Evolutionary conservation across 108 stramenopile species (phyloP).

Genomic region (Bacterosira constricta): DNA sequence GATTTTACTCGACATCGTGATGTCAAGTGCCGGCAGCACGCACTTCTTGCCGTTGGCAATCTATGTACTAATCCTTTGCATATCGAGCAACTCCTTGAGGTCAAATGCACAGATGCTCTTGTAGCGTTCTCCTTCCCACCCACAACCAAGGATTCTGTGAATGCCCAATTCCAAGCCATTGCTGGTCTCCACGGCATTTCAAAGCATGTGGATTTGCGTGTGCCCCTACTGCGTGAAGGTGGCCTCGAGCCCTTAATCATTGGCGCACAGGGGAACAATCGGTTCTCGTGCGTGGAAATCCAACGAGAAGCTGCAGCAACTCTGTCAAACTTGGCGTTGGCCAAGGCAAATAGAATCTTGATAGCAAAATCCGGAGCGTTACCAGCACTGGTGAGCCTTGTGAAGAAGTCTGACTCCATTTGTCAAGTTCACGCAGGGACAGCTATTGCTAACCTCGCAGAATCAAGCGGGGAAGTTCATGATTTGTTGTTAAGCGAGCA

Average conservation of each 20-base stretch:
- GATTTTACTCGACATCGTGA: constrained; percentile 73
- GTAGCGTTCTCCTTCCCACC: constrained; percentile 80
- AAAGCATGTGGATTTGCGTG: constrained; percentile 64
- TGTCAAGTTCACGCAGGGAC: constrained; percentile 63
- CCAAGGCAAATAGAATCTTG: constrained; percentile 81
- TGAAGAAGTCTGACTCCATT: constrained; percentile 56
- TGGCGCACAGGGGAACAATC: constrained; percentile 46
- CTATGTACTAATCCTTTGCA: constrained; percentile 68
- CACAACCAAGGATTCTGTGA: constrained; percentile 54
- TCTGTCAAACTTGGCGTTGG: constrained; percentile 74
- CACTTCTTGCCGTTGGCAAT: constrained; percentile 82
- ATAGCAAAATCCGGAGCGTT: constrained; percentile 77
- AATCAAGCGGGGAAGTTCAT: constrained; percentile 39
- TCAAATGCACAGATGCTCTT: constrained; percentile 64
- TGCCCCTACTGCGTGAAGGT: constrained; percentile 69
- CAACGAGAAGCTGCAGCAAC: constrained; percentile 70
- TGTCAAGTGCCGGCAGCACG: constrained; percentile 78
- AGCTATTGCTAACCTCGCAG: constrained; percentile 57
- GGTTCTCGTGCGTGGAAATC: constrained; percentile 25
- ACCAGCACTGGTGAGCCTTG: constrained; percentile 66
- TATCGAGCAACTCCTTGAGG: constrained; percentile 55
- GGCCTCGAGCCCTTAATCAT: constrained; percentile 83
- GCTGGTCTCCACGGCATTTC: constrained; percentile 82
- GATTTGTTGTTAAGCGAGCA: constrained; percentile 21
- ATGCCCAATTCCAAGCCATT: constrained; percentile 90